These are phyloP conservation scores for Russula virescens DNA, from an alignment of 768 basidiomycete species.

Conservation along the genomic window DNA sequence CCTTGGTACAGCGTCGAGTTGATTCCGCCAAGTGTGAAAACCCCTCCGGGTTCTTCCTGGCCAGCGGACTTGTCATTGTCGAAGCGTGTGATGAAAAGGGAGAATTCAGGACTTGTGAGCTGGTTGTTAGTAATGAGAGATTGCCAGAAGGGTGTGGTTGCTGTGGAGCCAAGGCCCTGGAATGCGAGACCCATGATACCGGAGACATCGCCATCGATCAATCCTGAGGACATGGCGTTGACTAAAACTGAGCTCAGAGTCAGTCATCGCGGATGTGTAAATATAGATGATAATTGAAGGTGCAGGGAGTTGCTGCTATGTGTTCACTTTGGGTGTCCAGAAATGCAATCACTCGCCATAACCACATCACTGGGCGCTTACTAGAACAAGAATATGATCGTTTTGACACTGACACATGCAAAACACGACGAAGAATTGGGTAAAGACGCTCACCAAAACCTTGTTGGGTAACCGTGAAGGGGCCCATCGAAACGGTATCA, in stretches of 20 bases:
- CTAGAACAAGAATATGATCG: no score
- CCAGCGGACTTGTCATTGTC: conserved; percentile 31
- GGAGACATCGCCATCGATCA: conserved; percentile 48
- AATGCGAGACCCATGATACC: conserved; percentile 81
- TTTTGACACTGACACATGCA: no score
- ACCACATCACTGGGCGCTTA: no score
- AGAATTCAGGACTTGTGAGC: conserved; percentile 49
- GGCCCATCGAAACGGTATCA: conserved; percentile 64
- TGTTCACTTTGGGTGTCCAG: no score
- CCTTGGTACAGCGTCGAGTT: conserved; percentile 57
- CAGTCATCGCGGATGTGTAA: background rate
- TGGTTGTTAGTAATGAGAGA: conserved; percentile 38
- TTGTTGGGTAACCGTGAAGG: conserved; percentile 53
- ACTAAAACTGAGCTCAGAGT: conserved; percentile 39
- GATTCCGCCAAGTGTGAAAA: conserved; percentile 70
- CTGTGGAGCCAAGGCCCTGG: conserved; percentile 48
- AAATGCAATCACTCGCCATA: no score
- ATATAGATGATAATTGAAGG: no score
- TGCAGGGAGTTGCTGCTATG: background rate
- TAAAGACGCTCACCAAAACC: conserved; percentile 33
- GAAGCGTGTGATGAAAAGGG: conserved; percentile 59
- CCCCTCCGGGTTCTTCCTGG: conserved; percentile 50
- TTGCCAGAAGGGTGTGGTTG: conserved; percentile 62
- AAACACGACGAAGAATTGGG: background rate
- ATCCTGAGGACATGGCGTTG: conserved; percentile 38